Base-by-base conservation (phyloP, 352 stramenopile genomes). In the Pythium aphanidermatum region DNA sequence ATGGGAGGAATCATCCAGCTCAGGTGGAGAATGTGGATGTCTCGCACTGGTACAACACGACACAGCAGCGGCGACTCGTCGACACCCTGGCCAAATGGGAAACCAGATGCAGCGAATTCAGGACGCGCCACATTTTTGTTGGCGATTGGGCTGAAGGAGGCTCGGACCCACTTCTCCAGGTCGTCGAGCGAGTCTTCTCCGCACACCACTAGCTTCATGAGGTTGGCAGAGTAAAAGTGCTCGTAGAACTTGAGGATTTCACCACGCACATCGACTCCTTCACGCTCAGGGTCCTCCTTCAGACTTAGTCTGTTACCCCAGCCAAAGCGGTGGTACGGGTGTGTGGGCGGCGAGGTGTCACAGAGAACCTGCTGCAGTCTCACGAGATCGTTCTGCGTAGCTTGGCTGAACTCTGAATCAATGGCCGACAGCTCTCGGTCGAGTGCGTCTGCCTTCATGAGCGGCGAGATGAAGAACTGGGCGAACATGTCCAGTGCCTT, bases 391-490 rank as follows among this genome's bases (percentile, higher is more conserved):
- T 65, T 60, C 30, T 67, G 60, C 13, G 30, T 55, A 23, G 59
- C 60, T 9, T 51, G 54, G 27, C 51, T 50, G 52, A 81, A 88
- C 58, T 90, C 78, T 16, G 63, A 74, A 23, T 89, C 70, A 26
- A 90, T 74, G 5, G 65, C 63, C 16, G 57, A 40, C 23, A 88
- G 43, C 57, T 90, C 78, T 13, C 76, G 60, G 9, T 69, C 60
- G 34, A 71, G 65, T 28, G 61, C 54, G 10, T 83, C 65, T 5
- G 30, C 23, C 25, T 65, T 59, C 42, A 90, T 65, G n/a, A 87
- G 45, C 20, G 84, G 84, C 2, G 52, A 60, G 31, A 94, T 72
- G 58, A 96, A 96, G 48, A 94, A 95, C 48, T 94, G 75, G 14
- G 83, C 75, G 68, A 96, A 96, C 42, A 82, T 87, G 32, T 90